Conservation (phyloP, 345 rosid genomes). For the Gossypium mustelinum region DNA sequence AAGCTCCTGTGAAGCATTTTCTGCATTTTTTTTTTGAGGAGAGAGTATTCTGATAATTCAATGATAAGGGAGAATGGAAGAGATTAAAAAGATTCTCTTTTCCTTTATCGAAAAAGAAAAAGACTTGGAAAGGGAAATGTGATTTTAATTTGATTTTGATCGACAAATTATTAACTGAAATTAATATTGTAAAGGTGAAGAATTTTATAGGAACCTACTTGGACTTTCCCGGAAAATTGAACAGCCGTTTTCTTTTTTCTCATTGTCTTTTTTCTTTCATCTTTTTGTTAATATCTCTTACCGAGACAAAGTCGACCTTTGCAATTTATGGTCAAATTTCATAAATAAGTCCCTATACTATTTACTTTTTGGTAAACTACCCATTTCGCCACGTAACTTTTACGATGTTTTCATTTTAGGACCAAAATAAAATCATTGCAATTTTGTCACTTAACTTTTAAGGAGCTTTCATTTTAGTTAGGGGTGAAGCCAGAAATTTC, state of each 20-base stretch:
- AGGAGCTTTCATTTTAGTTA: too few relatives aligned
- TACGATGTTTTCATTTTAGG: too few relatives aligned
- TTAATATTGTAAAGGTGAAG: constrained; percentile 17
- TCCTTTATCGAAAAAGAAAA: neutral
- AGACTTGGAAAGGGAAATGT: neutral
- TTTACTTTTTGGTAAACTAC: too few relatives aligned
- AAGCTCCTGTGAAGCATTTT: constrained; percentile 72
- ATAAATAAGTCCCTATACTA: too few relatives aligned
- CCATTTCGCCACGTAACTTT: too few relatives aligned
- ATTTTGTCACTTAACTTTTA: too few relatives aligned
- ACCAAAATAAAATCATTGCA: too few relatives aligned
- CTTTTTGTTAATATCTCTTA: neutral
- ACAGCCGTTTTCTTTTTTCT: neutral
- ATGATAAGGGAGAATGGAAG: neutral
- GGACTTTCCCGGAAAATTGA: constrained; percentile 29
- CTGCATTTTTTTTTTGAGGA: neutral
- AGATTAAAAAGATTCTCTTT: neutral
- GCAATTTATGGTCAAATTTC: too few relatives aligned
- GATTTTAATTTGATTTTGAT: neutral
- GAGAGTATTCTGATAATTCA: neutral
- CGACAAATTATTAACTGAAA: neutral
- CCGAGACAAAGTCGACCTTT: neutral
- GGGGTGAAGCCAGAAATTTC: too few relatives aligned
- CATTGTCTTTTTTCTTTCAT: neutral
- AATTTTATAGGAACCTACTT: neutral